Evolutionary conservation across 1,284 basidiomycete genomes (phyloP), one percentile per base, ranked within the genome.

Genomic region (Ganoderma boninense): DNA sequence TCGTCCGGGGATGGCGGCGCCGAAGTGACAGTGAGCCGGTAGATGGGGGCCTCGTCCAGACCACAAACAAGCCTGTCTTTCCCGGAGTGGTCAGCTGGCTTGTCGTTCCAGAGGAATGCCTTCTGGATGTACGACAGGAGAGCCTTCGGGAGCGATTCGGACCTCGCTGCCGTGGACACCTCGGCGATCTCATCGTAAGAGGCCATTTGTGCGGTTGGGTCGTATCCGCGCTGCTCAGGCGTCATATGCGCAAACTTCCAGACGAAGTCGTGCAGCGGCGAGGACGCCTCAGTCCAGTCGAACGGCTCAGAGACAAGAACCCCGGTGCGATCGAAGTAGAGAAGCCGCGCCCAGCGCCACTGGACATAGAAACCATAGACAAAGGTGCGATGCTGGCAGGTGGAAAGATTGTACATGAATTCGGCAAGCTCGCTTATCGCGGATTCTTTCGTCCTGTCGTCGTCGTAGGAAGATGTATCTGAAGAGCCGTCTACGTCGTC

Each of bases 281-380:
- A 43, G 8, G 26, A 14, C 18, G 54, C 42, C n/a, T 23, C 23
- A 29, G 63, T 60, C 49, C 62, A 67, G 60, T 69, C 64, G 60
- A 71, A 71, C 35, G 57, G 18, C 23, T 66, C 59, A 42, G 70
- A 62, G 57, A 73, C 54, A 38, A 65, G 32, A 16, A 46, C 44
- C 26, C 70, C 67, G 7, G 65, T 16, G 18, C 65, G 64, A 40
- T 73, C 72, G 43, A 43, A 73, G 57, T 52, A 60, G 32, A 73
- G 35, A 16, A 73, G 59, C 1, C 65, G 66, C 1, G 65, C 65
- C 11, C 13, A 23, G 32, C 23, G 26, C n/a, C 23, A 38, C 14
- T 2, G 18, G 67, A 68, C 40, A 62, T 64, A 68, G 16, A 64
- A 26, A 2, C 40, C 60, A 43, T 46, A 64, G 29, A 2, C 13